A percentile compares a stretch with the other conserved stretches of the same genome.
phyloP scores from a whole-genome alignment of 352 stramenopile species.

The Peronospora farinosa region DNA sequence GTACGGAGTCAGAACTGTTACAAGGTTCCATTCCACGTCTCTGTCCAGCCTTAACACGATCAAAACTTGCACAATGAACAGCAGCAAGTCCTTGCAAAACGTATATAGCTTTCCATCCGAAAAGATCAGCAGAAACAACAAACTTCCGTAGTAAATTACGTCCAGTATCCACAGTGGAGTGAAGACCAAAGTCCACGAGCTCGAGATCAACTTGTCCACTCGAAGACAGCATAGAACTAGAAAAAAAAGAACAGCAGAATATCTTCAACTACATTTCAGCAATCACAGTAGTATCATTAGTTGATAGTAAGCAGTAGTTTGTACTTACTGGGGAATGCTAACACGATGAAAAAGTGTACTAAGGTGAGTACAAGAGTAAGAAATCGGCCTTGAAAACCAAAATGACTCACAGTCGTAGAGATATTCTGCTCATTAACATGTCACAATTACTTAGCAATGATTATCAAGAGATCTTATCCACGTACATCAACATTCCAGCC shows the following conservation, averaged over 20 bases:
- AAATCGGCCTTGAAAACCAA: slow-evolving; percentile 26
- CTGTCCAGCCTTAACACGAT: slow-evolving; percentile 69
- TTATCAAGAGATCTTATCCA: not conserved
- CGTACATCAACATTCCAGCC: slow-evolving; percentile 20
- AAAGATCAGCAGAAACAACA: slow-evolving; percentile 18
- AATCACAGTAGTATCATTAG: not conserved
- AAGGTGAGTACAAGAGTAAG: slow-evolving; percentile 23
- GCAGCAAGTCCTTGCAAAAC: slow-evolving; percentile 52
- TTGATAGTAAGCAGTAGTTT: no score
- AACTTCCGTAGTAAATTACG: slow-evolving; percentile 24
- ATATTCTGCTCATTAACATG: slow-evolving; percentile 9
- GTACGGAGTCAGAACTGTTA: slow-evolving; percentile 58
- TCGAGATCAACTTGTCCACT: slow-evolving; percentile 18
- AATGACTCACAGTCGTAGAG: slow-evolving; percentile 22
- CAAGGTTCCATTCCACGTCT: slow-evolving; percentile 49
- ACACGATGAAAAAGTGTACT: slow-evolving; percentile 19
- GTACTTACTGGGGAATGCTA: slow-evolving; percentile 20
- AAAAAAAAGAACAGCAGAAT: not conserved
- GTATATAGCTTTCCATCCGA: slow-evolving; percentile 19
- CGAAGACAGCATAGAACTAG: slow-evolving; percentile 29
- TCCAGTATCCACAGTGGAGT: slow-evolving; percentile 26
- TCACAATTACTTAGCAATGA: not conserved
- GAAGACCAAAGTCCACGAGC: slow-evolving; percentile 19
- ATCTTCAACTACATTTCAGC: not conserved
- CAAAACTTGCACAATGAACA: slow-evolving; percentile 67